Base-by-base conservation (phyloP, 805 yeast genomes). In the Phaffomyces opuntiae region DNA sequence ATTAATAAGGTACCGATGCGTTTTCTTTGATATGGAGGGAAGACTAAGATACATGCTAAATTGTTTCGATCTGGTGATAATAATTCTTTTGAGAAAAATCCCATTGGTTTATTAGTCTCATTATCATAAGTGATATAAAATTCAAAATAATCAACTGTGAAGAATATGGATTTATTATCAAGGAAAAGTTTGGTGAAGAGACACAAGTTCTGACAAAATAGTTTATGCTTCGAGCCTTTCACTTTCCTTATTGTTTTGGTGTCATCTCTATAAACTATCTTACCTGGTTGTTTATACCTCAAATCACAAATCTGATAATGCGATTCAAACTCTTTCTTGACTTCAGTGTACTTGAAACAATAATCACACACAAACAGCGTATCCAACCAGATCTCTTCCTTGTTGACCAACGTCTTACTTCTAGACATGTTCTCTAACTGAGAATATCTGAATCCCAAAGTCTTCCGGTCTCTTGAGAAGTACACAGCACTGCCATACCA, bases 401-500 rank as follows among this genome's bases (percentile, higher is more conserved):
- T 49, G 21, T 45, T 48, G 3, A 32, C 35, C 9, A 16, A 21
- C 9, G 41, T 36, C 17, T 46, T 51, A 21, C 39, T 50, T 17
- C 54, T 46, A 37, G 45, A 37, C 26, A 45, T 42, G 26, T 53
- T 37, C 17, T 40, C 54, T n/a, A 42, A 33, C 33, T 51, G 49
- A 7, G 59, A 45, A 42, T 61, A 62, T 34, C 67, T 64, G 51
- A 64, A 72, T 4, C 82, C 85, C 43, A 78, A 53, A 4, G 66
- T 64, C 39, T 65, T 64, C 32, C 73, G 73, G 47, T 70, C 73
- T 13, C 63, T 64, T 40, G 70, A 70, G 51, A 89, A 87, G 60
- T 87, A 83, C 1, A 88, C 95, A 4, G 87, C 77, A 55, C 85
- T 84, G 0, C 95, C 93, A 60, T 84, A 89, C 96, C 97, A 88